Percentiles rank a stretch among this genome's conserved stretches.
Conservation (phyloP, 306 rosid species). For the Clitoria ternatea region DNA sequence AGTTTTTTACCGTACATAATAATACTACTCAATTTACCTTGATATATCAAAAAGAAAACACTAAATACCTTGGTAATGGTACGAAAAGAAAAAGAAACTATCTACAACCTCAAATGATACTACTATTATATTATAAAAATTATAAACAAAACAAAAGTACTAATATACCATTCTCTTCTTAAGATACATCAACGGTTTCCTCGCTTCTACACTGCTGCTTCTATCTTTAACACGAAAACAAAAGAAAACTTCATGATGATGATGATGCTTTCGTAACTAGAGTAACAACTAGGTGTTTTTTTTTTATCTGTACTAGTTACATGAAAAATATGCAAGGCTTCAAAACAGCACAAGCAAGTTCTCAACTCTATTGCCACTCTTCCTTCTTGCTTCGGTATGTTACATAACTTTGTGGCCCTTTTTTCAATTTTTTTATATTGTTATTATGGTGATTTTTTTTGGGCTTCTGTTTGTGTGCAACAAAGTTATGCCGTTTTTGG, state of each 20-base stretch:
- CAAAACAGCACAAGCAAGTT: conserved; percentile 48
- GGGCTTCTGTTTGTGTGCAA: not conserved
- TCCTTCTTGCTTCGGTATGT: conserved; percentile 56
- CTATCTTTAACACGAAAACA: not conserved
- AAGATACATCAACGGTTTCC: conserved; percentile 46
- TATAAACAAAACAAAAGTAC: conserved; percentile 35
- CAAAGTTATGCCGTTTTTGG: not conserved
- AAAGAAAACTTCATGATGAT: not conserved
- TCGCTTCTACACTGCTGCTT: conserved; percentile 25
- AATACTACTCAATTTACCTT: too few species aligned
- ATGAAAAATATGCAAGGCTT: conserved; percentile 62
- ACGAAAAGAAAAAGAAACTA: too few species aligned
- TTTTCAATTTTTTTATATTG: not conserved
- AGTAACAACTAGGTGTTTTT: not conserved
- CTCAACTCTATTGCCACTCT: conserved; percentile 52
- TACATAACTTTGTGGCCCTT: not conserved
- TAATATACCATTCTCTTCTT: conserved; percentile 53
- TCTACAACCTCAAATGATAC: not conserved
- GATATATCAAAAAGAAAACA: too few species aligned
- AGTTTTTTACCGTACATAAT: too few species aligned
- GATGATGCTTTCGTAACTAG: conserved; percentile 6
- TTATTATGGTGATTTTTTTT: not conserved
- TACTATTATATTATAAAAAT: not conserved
- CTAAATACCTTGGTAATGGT: too few species aligned
- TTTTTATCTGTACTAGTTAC: not conserved